Evolutionary conservation across 306 rosid genomes (phyloP).

Genomic region (Ceratonia siliqua): DNA sequence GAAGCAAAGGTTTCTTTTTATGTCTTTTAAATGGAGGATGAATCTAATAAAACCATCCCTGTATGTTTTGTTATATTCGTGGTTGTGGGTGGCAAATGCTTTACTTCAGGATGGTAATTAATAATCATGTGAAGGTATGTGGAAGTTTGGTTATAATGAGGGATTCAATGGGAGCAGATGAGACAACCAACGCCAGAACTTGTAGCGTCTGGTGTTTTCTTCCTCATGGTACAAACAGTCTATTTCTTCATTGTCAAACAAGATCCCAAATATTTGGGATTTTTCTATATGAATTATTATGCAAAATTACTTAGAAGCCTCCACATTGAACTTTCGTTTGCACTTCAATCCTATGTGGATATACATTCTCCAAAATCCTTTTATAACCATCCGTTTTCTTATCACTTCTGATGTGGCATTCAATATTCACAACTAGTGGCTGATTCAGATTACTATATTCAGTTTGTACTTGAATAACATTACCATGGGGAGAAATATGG

Average conservation of each 20-base stretch:
- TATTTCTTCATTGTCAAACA: neutral
- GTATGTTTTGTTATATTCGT: constrained; percentile 1
- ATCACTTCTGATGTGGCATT: neutral
- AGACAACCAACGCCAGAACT: neutral
- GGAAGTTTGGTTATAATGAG: constrained; percentile 10
- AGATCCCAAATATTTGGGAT: neutral
- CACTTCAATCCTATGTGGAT: neutral
- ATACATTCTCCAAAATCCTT: neutral
- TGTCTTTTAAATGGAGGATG: constrained; percentile 10
- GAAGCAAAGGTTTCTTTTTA: neutral
- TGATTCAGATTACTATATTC: constrained; percentile 1
- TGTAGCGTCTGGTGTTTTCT: neutral
- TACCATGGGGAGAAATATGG: neutral
- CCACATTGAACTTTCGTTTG: neutral
- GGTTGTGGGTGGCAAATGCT: neutral
- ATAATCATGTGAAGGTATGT: constrained; percentile 4
- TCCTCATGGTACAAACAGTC: neutral
- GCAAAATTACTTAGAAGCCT: neutral
- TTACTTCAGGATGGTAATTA: neutral
- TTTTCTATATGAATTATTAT: neutral
- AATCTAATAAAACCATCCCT: neutral
- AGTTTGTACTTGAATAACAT: neutral
- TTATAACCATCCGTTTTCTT: neutral
- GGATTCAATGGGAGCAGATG: neutral
- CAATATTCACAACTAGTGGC: constrained; percentile 1